Evolutionary conservation across 257 asterid genomes (phyloP), one percentile per base, ranked within the genome.

Genomic region (Handroanthus guayacan): DNA sequence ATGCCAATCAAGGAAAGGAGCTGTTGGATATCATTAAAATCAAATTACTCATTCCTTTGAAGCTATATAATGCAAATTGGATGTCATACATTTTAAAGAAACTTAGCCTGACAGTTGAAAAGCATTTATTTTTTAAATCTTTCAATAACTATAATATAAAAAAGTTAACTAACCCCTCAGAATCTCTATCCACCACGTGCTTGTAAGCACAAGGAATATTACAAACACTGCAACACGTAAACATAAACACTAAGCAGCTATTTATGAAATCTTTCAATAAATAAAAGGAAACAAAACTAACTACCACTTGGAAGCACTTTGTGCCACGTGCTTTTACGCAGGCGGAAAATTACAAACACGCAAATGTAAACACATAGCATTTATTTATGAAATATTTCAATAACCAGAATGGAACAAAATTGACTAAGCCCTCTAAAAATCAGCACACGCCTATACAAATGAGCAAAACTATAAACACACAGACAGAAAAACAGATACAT

Each of bases 1-100:
- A 63, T 58, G 43, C 56, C 76, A 69, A 62, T 54, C 48, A 75
- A 50, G 44, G 67, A 56, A 57, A 69, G 8, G 16, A 14, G 50
- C 51, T 41, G 58, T 43, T 67, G 39, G 16, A 41, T 67, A 37
- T 45, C 34, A 4, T 62, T 56, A 67, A 18, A 37, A 65, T 55
- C 51, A 12, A 5, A 79, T 48, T 38, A 61, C 10, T 14, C 70
- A 51, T 58, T 62, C 62, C 76, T 72, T 39, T 43, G n/a, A 36
- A 72, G 55, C 75, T 56, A 56, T 9, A 56, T 62, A 50, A 48
- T 9, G 64, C 31, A 5, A 79, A 68, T 62, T 54, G 34, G 47
- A 67, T 67, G 69, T 38, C 51, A 16, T 58, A 56, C 48, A 31
- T 6, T 17, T 37, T 54, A 13, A 16, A 6, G 52, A 12, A 51